Percentiles rank a stretch among this genome's conserved stretches.
These are phyloP conservation scores for Epichloe amarillans DNA, from an alignment of 2,329 filamentous ascomycete species.

Conservation along the genomic window DNA sequence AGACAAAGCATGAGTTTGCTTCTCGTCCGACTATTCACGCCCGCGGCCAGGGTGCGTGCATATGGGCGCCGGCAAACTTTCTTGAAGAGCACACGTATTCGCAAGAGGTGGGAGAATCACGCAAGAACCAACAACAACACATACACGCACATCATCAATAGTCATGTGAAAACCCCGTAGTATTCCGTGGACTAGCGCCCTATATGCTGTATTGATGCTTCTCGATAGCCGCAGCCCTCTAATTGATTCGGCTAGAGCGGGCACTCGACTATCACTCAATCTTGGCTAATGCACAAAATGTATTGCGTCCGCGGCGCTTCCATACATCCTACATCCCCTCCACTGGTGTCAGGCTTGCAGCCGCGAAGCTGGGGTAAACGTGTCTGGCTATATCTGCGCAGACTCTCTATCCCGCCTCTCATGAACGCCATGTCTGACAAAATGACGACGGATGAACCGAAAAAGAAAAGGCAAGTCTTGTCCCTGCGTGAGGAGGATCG, in stretches of 20 bases:
- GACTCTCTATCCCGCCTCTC: not conserved
- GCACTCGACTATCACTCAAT: not conserved
- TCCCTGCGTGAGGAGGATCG: not conserved
- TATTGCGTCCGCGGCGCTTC: not conserved
- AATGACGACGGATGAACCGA: not conserved
- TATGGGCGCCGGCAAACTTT: too few species aligned
- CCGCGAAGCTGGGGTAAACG: not conserved
- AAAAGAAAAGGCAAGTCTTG: not conserved
- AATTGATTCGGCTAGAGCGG: not conserved
- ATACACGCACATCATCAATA: not conserved
- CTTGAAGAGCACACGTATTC: too few species aligned
- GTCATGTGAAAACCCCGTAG: not conserved
- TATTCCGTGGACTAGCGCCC: constrained; percentile 1
- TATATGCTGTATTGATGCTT: constrained; percentile 1
- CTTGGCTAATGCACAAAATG: constrained; percentile 3
- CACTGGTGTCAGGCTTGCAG: constrained; percentile 2
- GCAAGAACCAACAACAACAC: not conserved
- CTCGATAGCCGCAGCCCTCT: not conserved
- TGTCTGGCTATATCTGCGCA: not conserved
- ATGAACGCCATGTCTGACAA: constrained; percentile 4
- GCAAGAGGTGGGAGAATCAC: too few species aligned
- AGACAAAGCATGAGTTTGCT: too few species aligned
- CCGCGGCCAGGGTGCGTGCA: too few species aligned
- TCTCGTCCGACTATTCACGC: too few species aligned
- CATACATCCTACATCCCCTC: not conserved